Base-by-base conservation (phyloP, 257 asterid species). In the Nicotiana tomentosiformis region DNA sequence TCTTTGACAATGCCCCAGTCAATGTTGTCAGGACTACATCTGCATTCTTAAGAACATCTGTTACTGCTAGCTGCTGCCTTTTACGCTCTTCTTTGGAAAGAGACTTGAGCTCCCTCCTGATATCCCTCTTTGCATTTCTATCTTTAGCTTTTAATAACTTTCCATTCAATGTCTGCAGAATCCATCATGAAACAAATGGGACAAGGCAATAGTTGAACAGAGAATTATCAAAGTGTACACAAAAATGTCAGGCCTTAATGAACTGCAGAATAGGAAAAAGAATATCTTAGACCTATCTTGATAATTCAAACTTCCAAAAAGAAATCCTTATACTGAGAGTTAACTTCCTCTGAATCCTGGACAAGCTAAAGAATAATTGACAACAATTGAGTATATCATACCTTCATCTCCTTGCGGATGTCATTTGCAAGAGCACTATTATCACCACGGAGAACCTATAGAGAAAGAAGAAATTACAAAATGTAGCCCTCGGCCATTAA, bases 321-420 rank as follows among this genome's bases (percentile, higher is more conserved):
- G 43, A 76, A 51, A 74, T 26, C 62, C 80, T 76, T 26, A 55
- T 26, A 26, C 64, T 15, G 26, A 26, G 62, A 76, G 53, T 51
- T 26, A 51, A 51, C 62, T 76, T 76, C 64, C 80, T 49, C 15
- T 76, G 15, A 26, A 49, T 49, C 1, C 46, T 72, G 79, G 61
- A 72, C 60, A 46, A 12, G 79, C 39, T 23, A 57, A 30, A 72
- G 61, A 53, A 55, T 26, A 65, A 80, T 30, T 29, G 81, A 30
- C 57, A 55, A 72, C 66, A 66, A 20, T 74, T 76, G 26, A 64
- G 69, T 69, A 26, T 53, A 69, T 53, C 20, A 30, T 86, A 94
- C 98, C 97, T 94, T 96, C 95, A 94, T 96, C 90, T 96, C 99
- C 88, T 93, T 94, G 89, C 97, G 97, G 87, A 96, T 96, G 91